Evolutionary conservation across 2,329 filamentous ascomycete genomes (phyloP), one percentile per base, ranked within the genome.

Genomic region (Fusarium sp.): DNA sequence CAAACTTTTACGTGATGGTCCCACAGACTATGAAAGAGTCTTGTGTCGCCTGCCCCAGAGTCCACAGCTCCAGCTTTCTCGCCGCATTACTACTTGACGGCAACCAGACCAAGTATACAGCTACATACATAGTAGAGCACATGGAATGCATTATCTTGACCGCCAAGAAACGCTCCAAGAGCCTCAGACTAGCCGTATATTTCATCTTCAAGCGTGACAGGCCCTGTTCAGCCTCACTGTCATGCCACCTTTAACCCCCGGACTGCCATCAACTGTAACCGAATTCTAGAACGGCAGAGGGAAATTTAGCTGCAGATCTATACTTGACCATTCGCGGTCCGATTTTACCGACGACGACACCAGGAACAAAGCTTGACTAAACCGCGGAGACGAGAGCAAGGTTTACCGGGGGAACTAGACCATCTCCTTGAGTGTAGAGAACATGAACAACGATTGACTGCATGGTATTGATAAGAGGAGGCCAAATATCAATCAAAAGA

Each of bases 1-100:
- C 49, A 53, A 65, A 66, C 57, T 31, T 46, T 65, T 65, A 65
- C 62, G 62, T 65, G 55, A 66, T 59, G 39, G 62, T 56, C 50
- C 62, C 62, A 63, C 57, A 49, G 25, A 27, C 19, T 19, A 42
- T 3, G 6, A 53, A 23, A 23, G 31, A 44, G 19, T 10, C 43
- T n/a, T 39, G 10, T 21, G 4, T 10, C 4, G 14, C 4, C 19
- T 19, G 19, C 19, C 23, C 41, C 35, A 11, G 14, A 53, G 14
- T 11, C 29, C 36, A 38, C 21, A 45, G 46, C 46, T 60, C 46
- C 45, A 51, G 45, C 19, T 37, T 9, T 25, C 44, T 44, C 61
- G 65, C 56, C 56, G 41, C 35, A 35, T 0, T 19, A 35, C 8
- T 3, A 21, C 19, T 21, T 14, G 25, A 14, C 37, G 11, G 31